Base-by-base conservation (phyloP, 225 moss, liverwort and hornwort species). In the Polytrichum commune region DNA sequence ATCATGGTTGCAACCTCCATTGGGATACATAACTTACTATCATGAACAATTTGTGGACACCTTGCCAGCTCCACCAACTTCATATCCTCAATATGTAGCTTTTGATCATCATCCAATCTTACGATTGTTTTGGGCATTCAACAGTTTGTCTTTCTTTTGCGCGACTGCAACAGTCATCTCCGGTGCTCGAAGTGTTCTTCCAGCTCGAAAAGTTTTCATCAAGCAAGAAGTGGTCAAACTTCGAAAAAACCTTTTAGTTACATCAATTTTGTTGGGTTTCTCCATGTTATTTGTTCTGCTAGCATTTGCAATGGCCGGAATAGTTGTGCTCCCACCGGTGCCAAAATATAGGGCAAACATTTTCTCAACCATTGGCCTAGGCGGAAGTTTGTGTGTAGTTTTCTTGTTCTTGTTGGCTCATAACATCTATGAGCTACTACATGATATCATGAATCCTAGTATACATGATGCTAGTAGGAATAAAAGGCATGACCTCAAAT, bases 91-190 rank as follows among this genome's bases (percentile, higher is more conserved):
- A 1, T 82, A 62, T 63, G 84, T 80, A 10, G 70, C 74, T 55
- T 55, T 74, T 5, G 46, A 81, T 62, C 62, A 76, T 10, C 53
- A 67, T 18, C 33, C 7, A 35, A 54, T 70, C 6, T 38, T 84
- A 5, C 25, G 53, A 35, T 18, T 61, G 0, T 84, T 80, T 25
- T 84, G 80, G 80, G 35, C 38, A 3, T 80, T 74, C 63, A 84
- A 84, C 72, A 84, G 79, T 23, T 38, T 77, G 25, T 84, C 83
- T 4, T 84, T 84, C 71, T 80, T 84, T 69, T 74, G 60, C 20
- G 73, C 83, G 19, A 38, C 74, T 5, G 76, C 76, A 2, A 80
- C 84, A 35, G 79, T 79, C 27, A 65, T 79, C 5, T 25, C 54
- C 1, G 68, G 68, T 53, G 74, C 74, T 29, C 53, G 74, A 6